Conservation (phyloP, 805 yeast genomes). For the Debaryomyces tyrocola region DNA sequence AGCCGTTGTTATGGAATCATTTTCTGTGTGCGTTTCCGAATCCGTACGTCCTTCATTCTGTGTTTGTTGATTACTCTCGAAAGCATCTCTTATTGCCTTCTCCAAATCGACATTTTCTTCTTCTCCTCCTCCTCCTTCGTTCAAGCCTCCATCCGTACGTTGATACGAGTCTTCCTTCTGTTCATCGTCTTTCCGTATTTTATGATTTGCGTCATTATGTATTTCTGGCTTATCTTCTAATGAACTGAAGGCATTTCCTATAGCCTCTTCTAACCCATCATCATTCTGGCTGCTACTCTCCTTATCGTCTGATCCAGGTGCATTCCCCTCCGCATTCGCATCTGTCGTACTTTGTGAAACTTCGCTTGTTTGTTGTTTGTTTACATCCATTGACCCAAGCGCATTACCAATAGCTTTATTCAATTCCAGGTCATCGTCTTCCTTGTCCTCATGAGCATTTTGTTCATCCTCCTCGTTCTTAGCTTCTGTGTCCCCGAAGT, state of each 20-base stretch:
- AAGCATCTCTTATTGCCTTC: slow-evolving; percentile 41
- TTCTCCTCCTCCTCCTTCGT: neutral
- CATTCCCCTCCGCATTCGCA: neutral
- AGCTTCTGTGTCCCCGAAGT: neutral
- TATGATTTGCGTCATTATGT: neutral
- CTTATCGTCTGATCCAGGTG: neutral
- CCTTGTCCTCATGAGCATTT: slow-evolving; percentile 5
- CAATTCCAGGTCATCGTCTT: slow-evolving; percentile 11
- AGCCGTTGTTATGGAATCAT: too few species aligned
- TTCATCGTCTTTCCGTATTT: too few species aligned
- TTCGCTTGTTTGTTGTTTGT: neutral
- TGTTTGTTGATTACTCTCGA: slow-evolving; percentile 10
- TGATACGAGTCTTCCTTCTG: too few species aligned
- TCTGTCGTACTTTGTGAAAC: neutral
- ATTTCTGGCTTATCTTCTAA: neutral
- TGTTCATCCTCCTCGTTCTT: neutral
- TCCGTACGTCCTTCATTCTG: too few species aligned
- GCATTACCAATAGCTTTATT: slow-evolving; percentile 24
- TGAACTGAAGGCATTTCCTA: slow-evolving; percentile 35
- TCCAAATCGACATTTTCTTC: slow-evolving; percentile 19
- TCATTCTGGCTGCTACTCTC: neutral
- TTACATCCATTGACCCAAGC: neutral
- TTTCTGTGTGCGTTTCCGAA: too few species aligned
- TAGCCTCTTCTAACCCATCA: slow-evolving; percentile 20
- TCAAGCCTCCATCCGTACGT: neutral